phyloP scores from a whole-genome alignment of 768 basidiomycete genomes.

The Termitomyces sp. region DNA sequence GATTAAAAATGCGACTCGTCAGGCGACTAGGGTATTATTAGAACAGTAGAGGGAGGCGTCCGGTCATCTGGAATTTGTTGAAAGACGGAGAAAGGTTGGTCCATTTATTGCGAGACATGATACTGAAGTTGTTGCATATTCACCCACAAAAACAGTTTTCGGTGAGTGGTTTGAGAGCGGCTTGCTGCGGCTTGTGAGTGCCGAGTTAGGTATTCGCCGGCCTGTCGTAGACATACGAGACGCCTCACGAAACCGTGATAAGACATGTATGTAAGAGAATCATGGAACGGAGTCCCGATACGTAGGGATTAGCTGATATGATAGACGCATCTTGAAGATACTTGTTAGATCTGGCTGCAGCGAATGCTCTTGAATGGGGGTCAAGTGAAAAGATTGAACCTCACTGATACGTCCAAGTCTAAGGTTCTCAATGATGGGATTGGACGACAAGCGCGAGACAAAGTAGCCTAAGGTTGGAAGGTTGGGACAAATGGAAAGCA shows the following conservation, averaged over 20 bases:
- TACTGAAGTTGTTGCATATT: background rate
- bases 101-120: background rate
- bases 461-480: background rate
- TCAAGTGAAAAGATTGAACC: too few relatives aligned
- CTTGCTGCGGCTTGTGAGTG: background rate
- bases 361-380: background rate
- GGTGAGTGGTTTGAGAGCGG: background rate
- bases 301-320: background rate
- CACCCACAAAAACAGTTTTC: background rate
- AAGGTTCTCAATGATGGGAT: background rate
- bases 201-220: too few relatives aligned
- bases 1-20: background rate
- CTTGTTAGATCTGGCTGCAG: too few relatives aligned
- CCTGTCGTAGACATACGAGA: background rate
- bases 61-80: background rate
- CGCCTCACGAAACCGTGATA: background rate
- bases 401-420: background rate
- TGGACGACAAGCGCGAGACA: background rate
- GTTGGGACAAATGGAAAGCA: background rate
- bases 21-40: background rate
- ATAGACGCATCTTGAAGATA: background rate
- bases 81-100: background rate
- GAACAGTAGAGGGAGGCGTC: too few relatives aligned
- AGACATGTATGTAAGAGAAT: background rate
- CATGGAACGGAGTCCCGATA: background rate